Conservation (phyloP, 441 rosid species). For the Dalechampia spathulata region DNA sequence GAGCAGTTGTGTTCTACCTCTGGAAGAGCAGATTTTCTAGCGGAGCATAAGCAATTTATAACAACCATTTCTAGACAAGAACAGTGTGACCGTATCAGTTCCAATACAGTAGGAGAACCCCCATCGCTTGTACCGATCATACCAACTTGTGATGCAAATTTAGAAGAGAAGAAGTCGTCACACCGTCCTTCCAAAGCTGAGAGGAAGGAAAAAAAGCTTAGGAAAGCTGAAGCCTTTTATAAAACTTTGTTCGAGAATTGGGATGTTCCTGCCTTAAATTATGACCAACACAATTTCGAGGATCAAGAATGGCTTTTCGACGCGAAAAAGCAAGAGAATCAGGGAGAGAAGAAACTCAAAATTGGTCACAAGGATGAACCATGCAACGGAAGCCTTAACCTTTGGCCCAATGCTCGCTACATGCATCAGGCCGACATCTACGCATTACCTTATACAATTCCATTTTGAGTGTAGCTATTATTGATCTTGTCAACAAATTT, state of each 20-base stretch:
- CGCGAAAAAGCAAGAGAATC: conserved; percentile 11
- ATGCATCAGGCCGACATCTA: conserved; percentile 34
- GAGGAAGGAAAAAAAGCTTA: background rate
- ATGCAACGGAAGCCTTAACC: background rate
- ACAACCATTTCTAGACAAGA: background rate
- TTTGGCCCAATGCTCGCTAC: conserved; percentile 34
- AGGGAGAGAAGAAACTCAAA: conserved; percentile 13
- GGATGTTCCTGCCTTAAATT: conserved; percentile 21
- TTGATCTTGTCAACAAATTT: background rate
- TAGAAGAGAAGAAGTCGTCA: background rate
- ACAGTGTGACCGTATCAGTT: background rate
- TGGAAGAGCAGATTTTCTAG: background rate
- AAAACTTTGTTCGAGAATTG: conserved; percentile 27
- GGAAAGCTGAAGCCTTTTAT: conserved; percentile 13
- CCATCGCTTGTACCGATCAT: background rate
- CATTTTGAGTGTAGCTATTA: conserved; percentile 29
- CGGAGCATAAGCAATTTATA: background rate
- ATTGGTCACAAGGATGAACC: conserved; percentile 1
- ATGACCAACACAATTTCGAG: conserved; percentile 10
- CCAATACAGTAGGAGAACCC: background rate
- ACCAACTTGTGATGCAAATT: background rate
- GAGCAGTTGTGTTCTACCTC: conserved; percentile 8
- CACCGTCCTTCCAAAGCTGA: background rate
- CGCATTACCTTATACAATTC: conserved; percentile 59
- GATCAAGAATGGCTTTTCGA: conserved; percentile 37